Percentiles rank a stretch among this genome's conserved stretches.
phyloP scores from a whole-genome alignment of 2,329 filamentous ascomycete genomes.

The Samsoniella hepiali region DNA sequence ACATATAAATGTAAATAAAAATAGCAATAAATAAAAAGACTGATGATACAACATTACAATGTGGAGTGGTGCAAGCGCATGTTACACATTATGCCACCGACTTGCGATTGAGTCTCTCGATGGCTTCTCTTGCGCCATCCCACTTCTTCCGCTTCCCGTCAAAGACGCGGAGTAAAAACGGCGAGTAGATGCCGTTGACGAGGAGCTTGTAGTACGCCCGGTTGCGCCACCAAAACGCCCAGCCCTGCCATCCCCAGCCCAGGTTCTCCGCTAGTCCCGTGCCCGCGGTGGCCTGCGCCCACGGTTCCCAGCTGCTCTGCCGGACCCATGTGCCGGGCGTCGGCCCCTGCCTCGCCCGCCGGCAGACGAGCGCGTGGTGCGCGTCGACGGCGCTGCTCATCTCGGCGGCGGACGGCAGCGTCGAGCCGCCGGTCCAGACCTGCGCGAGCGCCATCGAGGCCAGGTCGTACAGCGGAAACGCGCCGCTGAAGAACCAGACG shows the following conservation, averaged over 20 bases:
- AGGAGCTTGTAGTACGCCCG: conserved; percentile 36
- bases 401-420: conserved; percentile 33
- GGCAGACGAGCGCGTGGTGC: conserved; percentile 34
- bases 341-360: conserved; percentile 28
- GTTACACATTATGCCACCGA: neutral
- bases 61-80: neutral
- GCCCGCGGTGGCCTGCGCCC: conserved; percentile 41
- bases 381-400: conserved; percentile 37
- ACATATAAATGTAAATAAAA: conserved; percentile 3
- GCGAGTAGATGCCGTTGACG: conserved; percentile 39
- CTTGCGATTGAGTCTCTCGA: conserved; percentile 30
- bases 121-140: conserved; percentile 36
- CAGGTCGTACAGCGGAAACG: conserved; percentile 40
- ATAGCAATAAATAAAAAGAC: neutral
- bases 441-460: conserved; percentile 42
- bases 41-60: neutral
- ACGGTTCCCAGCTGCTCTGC: conserved; percentile 36
- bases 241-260: conserved; percentile 39
- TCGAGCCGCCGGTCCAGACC: conserved; percentile 38
- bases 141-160: conserved; percentile 39
- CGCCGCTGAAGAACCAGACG: conserved; percentile 33
- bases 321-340: conserved; percentile 29
- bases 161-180: conserved; percentile 41
- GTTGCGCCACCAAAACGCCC: conserved; percentile 41
- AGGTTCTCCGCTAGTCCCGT: conserved; percentile 39